A percentile compares a stretch with the other conserved stretches of the same genome.
Conservation (phyloP, 805 yeast genomes). For the Torulaspora franciscae region DNA sequence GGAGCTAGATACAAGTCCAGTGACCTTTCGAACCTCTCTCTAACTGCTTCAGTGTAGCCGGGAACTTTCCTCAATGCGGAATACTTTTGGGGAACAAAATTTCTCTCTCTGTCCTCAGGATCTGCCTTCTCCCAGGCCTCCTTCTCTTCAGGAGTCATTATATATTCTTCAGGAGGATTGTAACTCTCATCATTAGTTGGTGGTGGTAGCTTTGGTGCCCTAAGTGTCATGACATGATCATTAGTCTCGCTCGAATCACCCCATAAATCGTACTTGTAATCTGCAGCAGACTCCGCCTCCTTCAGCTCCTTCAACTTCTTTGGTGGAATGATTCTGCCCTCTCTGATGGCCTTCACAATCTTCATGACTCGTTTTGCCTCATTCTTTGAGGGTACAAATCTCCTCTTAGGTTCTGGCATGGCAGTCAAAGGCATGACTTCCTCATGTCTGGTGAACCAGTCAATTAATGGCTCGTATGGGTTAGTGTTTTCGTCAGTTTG, state of each 20-base stretch:
- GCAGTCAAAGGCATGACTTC: conserved; percentile 92
- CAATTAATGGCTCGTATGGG: conserved; percentile 91
- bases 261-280: conserved; percentile 77
- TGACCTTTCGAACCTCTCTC: conserved; percentile 92
- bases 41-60: conserved; percentile 76
- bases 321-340: conserved; percentile 86
- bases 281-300: conserved; percentile 49
- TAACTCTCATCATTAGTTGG: conserved; percentile 96
- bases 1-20: conserved; percentile 94
- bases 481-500: conserved; percentile 72
- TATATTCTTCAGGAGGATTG: conserved; percentile 95
- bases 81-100: conserved; percentile 78
- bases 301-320: conserved; percentile 48
- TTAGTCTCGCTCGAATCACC: conserved; percentile 52
- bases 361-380: conserved; percentile 97
- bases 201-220: conserved; percentile 94
- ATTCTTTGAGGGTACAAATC: conserved; percentile 93
- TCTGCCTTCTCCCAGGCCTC: conserved; percentile 65
- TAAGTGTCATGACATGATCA: conserved; percentile 84
- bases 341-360: conserved; percentile 92
- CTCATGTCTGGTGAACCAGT: conserved; percentile 85
- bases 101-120: conserved; percentile 71
- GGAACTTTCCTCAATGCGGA: conserved; percentile 85
- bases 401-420: conserved; percentile 93
- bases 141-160: conserved; percentile 72